Evolutionary conservation across 2,329 filamentous ascomycete species (phyloP), one percentile per base, ranked within the genome.

Genomic region (Colletotrichum melonis): DNA sequence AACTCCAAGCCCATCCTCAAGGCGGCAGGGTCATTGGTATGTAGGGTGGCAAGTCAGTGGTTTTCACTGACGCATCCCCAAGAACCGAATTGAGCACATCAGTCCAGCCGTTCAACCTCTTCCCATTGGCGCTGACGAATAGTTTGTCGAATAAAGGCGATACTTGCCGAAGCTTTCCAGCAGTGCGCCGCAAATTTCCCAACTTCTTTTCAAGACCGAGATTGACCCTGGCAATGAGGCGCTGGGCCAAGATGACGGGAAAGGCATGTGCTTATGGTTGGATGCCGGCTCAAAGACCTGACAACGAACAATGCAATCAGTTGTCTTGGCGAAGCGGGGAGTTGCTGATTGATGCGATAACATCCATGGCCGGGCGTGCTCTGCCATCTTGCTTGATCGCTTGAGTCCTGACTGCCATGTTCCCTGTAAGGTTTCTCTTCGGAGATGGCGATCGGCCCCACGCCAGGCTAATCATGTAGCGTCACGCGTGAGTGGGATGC

Each of bases 241-340:
- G 38, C 42, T 69, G 58, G 54, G 69, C 69, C 59, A 72, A 69
- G 69, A 63, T 19, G 14, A 59, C 65, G 24, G 35, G 38, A 63
- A 32, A 68, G 65, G 65, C 65, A 72, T 69, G 57, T 46, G 35
- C 64, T 67, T 46, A 19, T 38, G 49, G 49, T 52, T 56, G 35
- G 11, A 12, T 49, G 26, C 16, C 69, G 60, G 38, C n/a, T 30
- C 22, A n/a, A 6, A 8, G 26, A n/a, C 55, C 63, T 72, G 69
- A 64, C 69, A 46, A 49, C 38, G 24, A 22, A 46, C 24, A 9
- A 26, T 42, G 59, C 38, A 60, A 59, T 46, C 66, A 63, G 24
- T 32, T 42, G 24, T n/a, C 58, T 72, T 38, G 64, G 69, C 64
- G 58, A 69, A 72, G 69, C 69, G 57, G 64, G 56, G 64, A 68